A percentile compares a stretch with the other conserved stretches of the same genome.
phyloP scores from a whole-genome alignment of 192 early-diverging fungal genomes.

The Chytriomyces confervae region DNA sequence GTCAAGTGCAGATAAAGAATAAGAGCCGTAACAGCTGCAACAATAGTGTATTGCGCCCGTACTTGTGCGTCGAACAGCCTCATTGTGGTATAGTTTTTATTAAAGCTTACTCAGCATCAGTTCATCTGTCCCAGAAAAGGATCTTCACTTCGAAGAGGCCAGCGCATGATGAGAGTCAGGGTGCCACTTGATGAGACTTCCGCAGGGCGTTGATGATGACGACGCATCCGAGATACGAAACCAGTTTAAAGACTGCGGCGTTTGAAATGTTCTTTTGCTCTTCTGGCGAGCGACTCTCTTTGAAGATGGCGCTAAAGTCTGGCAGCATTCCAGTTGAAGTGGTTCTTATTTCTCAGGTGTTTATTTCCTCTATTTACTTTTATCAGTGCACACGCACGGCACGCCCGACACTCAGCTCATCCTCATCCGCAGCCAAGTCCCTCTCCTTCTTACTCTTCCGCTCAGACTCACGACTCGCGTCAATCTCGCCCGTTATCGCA shows the following conservation, averaged over 20 bases:
- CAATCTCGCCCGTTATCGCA: conserved; percentile 25
- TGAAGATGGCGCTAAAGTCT: conserved; percentile 31
- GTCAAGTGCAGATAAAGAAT: conserved; percentile 11
- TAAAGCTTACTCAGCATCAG: neutral
- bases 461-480: conserved; percentile 1
- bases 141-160: neutral
- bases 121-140: neutral
- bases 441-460: conserved; percentile 3
- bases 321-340: conserved; percentile 11
- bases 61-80: neutral
- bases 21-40: neutral
- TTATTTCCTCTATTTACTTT: conserved; percentile 19
- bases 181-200: neutral
- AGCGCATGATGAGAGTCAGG: neutral
- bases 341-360: neutral
- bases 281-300: conserved; percentile 27
- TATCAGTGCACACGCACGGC: neutral
- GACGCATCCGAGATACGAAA: conserved; percentile 23
- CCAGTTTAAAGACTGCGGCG: conserved; percentile 36
- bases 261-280: conserved; percentile 29
- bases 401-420: no score
- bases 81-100: conserved; percentile 1
- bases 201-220: conserved; percentile 24
- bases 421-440: neutral
- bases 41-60: neutral